Percentiles rank a stretch among this genome's conserved stretches.
These are phyloP conservation scores for Colletotrichum noveboracense DNA, from an alignment of 2,329 filamentous ascomycete species.

Conservation along the genomic window DNA sequence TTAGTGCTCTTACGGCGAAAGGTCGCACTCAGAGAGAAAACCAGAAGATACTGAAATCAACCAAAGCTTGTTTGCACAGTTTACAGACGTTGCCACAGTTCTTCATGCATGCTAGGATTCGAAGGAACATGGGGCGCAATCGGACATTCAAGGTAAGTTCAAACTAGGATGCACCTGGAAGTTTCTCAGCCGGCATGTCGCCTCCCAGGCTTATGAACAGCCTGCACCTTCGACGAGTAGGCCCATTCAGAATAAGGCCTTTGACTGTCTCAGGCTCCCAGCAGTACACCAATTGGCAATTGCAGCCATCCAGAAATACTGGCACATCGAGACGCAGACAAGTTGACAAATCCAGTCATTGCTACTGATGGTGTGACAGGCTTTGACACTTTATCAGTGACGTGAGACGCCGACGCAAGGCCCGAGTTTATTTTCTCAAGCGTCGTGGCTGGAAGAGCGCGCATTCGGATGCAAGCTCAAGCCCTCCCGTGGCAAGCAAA, in stretches of 20 bases:
- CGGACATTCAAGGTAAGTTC: neutral
- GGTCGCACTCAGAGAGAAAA: neutral
- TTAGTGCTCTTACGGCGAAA: neutral
- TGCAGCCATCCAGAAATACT: neutral
- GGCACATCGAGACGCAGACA: neutral
- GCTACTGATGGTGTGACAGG: neutral
- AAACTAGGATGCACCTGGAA: neutral
- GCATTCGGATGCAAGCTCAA: neutral
- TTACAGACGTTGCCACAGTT: neutral
- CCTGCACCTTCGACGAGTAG: neutral
- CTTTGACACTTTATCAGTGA: neutral
- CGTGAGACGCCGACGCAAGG: neutral
- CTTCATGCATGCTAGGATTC: neutral
- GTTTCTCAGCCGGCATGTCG: neutral
- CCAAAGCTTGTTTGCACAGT: neutral
- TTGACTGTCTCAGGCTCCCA: neutral
- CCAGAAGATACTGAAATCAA: neutral
- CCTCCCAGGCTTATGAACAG: neutral
- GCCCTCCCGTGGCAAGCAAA: neutral
- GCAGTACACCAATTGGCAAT: neutral
- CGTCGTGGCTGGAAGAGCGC: neutral
- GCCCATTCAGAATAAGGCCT: neutral
- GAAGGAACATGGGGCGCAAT: neutral
- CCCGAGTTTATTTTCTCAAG: neutral
- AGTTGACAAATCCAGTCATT: conserved; percentile 3